Percentiles rank a stretch among this genome's conserved stretches.
phyloP scores from a whole-genome alignment of 768 basidiomycete species.

The Thelephora ganbajun region DNA sequence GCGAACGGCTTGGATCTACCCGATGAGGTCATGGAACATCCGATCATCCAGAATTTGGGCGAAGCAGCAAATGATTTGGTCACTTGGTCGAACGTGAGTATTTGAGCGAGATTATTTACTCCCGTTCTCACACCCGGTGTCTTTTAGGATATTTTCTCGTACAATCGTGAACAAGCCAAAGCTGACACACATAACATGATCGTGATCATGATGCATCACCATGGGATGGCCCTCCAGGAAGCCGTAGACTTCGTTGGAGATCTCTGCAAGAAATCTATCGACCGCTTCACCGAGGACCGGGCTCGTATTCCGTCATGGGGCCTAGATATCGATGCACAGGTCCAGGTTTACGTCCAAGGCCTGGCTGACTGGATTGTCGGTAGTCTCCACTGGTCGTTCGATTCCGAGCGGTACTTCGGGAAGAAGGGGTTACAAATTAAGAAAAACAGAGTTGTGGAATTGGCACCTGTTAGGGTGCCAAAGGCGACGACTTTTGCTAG shows the following conservation, averaged over 20 bases:
- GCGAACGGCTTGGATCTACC: constrained; percentile 36
- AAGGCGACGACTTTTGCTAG: too few species aligned
- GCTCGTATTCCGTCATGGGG: constrained; percentile 47
- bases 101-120: constrained; percentile 7
- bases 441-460: constrained; percentile 1
- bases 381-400: constrained; percentile 65
- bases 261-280: constrained; percentile 41
- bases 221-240: constrained; percentile 40
- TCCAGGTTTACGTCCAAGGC: constrained; percentile 42
- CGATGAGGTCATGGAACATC: constrained; percentile 37
- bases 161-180: constrained; percentile 60
- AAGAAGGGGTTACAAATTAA: constrained; percentile 42
- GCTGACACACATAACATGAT: constrained; percentile 61
- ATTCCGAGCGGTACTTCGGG: constrained; percentile 62
- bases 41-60: constrained; percentile 29
- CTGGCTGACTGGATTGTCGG: constrained; percentile 69
- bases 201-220: constrained; percentile 47
- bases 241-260: constrained; percentile 55
- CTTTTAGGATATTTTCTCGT: constrained; percentile 59
- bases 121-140: constrained; percentile 8
- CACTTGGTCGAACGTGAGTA: constrained; percentile 25
- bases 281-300: constrained; percentile 31
- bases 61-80: constrained; percentile 35
- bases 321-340: constrained; percentile 41
- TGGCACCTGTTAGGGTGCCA: too few species aligned